phyloP scores from a whole-genome alignment of 208 protist species.

The Herpetomonas tarakana region DNA sequence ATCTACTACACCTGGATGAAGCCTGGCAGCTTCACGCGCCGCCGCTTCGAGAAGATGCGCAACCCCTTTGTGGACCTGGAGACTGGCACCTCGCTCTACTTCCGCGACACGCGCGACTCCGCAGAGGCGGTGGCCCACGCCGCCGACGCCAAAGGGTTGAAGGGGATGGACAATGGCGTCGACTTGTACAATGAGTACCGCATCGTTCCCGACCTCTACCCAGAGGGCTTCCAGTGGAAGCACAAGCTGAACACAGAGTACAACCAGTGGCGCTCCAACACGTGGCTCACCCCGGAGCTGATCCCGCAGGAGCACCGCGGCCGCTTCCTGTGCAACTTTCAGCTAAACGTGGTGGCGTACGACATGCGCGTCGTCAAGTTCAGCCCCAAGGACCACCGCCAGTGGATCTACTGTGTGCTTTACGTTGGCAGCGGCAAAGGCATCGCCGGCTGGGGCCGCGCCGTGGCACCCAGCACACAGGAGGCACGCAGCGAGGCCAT shows the following conservation, averaged over 20 bases:
- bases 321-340: slow-evolving; percentile 92
- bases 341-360: slow-evolving; percentile 90
- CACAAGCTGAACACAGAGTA: slow-evolving; percentile 93
- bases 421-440: slow-evolving; percentile 92
- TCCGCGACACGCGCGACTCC: slow-evolving; percentile 86
- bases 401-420: slow-evolving; percentile 92
- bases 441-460: slow-evolving; percentile 88
- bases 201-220: slow-evolving; percentile 92
- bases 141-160: slow-evolving; percentile 87
- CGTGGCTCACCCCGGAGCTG: slow-evolving; percentile 90
- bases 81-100: slow-evolving; percentile 90
- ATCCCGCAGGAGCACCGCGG: slow-evolving; percentile 91
- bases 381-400: slow-evolving; percentile 90
- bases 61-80: slow-evolving; percentile 93
- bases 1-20: slow-evolving; percentile 94
- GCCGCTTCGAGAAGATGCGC: slow-evolving; percentile 92
- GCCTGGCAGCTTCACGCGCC: slow-evolving; percentile 85
- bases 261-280: slow-evolving; percentile 94
- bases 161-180: slow-evolving; percentile 90
- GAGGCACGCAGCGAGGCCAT: slow-evolving; percentile 91
- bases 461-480: slow-evolving; percentile 87
- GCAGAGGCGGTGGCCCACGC: slow-evolving; percentile 84
- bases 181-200: slow-evolving; percentile 93
- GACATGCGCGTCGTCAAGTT: slow-evolving; percentile 94
- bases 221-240: slow-evolving; percentile 92